Percentiles rank a stretch among this genome's conserved stretches.
Conservation (phyloP, 169 alveolate genomes). For the Eimeria mitis region DNA sequence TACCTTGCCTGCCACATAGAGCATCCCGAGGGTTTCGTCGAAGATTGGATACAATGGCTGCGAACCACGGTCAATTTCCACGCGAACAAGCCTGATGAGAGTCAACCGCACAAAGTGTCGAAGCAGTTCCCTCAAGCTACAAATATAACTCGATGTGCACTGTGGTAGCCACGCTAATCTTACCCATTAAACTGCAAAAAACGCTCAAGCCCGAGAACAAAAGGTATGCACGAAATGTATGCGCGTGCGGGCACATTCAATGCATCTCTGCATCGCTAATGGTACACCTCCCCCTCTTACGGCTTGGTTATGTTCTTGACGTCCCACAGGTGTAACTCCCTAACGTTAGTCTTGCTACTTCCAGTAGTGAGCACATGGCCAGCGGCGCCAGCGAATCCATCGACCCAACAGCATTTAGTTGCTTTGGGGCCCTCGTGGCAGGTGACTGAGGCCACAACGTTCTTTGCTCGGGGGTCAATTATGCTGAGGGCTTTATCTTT, state of each 20-base stretch:
- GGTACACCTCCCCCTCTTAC: conserved; percentile 65
- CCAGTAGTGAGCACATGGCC: conserved; percentile 82
- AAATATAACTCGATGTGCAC: background rate
- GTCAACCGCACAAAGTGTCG: background rate
- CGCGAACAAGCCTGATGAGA: conserved; percentile 47
- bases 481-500: conserved; percentile 69
- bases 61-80: conserved; percentile 81
- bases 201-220: no score
- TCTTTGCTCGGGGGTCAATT: conserved; percentile 69
- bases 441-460: conserved; percentile 42
- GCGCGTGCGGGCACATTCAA: background rate
- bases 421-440: conserved; percentile 84
- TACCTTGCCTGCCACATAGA: conserved; percentile 84
- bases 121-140: background rate
- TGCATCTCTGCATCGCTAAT: background rate
- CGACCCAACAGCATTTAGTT: conserved; percentile 76
- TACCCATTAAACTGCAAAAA: background rate
- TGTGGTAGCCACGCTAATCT: background rate
- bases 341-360: conserved; percentile 61
- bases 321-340: conserved; percentile 82
- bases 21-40: conserved; percentile 81
- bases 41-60: conserved; percentile 81
- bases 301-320: conserved; percentile 61
- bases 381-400: conserved; percentile 80
- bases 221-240: background rate